Evolutionary conservation across 768 basidiomycete species (phyloP), one percentile per base, ranked within the genome.

Genomic region (Porphyrellus cyaneotinctus): DNA sequence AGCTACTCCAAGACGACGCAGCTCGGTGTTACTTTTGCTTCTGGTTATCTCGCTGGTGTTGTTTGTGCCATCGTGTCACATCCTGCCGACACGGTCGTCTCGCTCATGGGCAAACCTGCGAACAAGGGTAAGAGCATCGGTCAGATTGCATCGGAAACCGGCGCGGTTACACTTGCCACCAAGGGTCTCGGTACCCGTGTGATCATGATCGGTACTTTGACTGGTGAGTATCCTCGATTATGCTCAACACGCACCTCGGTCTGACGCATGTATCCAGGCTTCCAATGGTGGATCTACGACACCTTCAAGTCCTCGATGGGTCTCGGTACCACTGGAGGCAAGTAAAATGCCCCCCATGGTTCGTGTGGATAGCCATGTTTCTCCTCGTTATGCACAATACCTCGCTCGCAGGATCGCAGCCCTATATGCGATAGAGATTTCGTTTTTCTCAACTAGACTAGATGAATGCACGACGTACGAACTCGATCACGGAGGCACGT

Each of bases 231-330:
- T 28, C 26, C 26, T 9, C 18, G n/a, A 28, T 9, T 4, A 20
- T 37, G 36, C 5, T 14, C 18, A 32, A 2, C 38, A 39, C 17
- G 8, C 6, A 4, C 2, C 7, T 20, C 18, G 36, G n/a, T n/a
- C n/a, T 47, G 36, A 58, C 67, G 11, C 7, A 6, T 15, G 12
- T 28, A 28, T 31, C 38, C 73, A 75, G 91, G 88, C 65, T 89
- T 89, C 87, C 87, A 91, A 78, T 91, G 88, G 89, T 91, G 90
- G 88, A 91, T 93, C 73, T 93, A 92, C 70, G 91, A 92, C 69
- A 76, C 81, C 46, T 92, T 91, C 82, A 92, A 92, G 79, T 52
- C 80, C 22, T 68, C 84, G 47, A 87, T 91, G 85, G 89, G 89
- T 65, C 77, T 91, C 70, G 89, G 89, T 54, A 91, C 89, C 49